phyloP scores from a whole-genome alignment of 225 moss, liverwort and hornwort species.

The Ulota crispa region DNA sequence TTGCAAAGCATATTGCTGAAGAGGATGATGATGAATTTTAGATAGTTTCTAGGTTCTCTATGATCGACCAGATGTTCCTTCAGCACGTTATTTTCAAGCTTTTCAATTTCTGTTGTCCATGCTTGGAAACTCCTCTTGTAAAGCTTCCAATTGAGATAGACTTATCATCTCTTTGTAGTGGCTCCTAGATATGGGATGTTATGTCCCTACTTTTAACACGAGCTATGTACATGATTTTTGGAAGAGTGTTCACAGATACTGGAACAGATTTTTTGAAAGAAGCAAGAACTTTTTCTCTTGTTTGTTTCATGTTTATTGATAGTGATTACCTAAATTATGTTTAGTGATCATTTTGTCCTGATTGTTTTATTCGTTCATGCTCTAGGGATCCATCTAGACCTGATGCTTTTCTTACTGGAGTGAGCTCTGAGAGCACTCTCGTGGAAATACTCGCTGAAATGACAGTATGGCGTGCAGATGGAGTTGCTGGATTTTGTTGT shows the following conservation, averaged over 20 bases:
- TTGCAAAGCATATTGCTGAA: conserved; percentile 97
- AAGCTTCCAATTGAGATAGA: conserved; percentile 40
- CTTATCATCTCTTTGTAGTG: conserved; percentile 28
- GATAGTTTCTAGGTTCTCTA: conserved; percentile 16
- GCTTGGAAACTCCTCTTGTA: conserved; percentile 35
- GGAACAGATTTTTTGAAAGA: neutral
- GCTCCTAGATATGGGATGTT: conserved; percentile 8
- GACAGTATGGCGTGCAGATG: neutral
- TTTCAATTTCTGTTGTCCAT: conserved; percentile 33
- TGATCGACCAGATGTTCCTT: conserved; percentile 15
- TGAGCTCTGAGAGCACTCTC: neutral
- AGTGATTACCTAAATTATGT: neutral
- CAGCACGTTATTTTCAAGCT: conserved; percentile 15
- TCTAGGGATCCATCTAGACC: neutral
- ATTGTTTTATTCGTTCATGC: neutral
- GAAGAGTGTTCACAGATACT: conserved; percentile 18
- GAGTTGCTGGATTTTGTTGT: neutral
- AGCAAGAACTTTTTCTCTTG: neutral
- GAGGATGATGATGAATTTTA: conserved; percentile 99
- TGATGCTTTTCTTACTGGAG: neutral
- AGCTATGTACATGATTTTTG: conserved; percentile 41
- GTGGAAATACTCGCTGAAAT: neutral
- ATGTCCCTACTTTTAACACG: conserved; percentile 4
- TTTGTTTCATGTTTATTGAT: neutral
- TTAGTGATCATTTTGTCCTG: neutral